A percentile compares a stretch with the other conserved stretches of the same genome.
These are phyloP conservation scores for Phaeosphaeriaceae sp. DNA, from an alignment of 2,329 filamentous ascomycete genomes.

Conservation along the genomic window DNA sequence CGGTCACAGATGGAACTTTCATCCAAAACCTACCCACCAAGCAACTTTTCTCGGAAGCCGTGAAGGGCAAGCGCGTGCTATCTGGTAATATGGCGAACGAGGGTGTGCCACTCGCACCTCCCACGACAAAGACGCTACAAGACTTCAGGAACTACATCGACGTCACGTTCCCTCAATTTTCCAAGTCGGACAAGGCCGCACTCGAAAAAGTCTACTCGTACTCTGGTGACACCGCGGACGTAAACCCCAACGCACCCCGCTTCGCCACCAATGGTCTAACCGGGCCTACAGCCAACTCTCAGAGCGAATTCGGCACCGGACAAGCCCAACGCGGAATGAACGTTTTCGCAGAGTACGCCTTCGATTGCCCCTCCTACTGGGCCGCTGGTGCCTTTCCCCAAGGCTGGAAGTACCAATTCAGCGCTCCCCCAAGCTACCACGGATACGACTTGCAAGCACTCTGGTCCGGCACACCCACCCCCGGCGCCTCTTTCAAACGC, in stretches of 20 bases:
- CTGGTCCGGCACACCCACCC: slow-evolving; percentile 31
- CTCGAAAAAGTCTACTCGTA: slow-evolving; percentile 40
- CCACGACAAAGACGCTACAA: slow-evolving; percentile 32
- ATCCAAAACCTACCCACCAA: slow-evolving; percentile 45
- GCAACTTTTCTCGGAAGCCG: slow-evolving; percentile 27
- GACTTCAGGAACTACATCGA: slow-evolving; percentile 40
- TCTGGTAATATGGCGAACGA: slow-evolving; percentile 48
- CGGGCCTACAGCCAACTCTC: slow-evolving; percentile 34
- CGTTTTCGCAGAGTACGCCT: slow-evolving; percentile 55
- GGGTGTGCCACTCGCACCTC: slow-evolving; percentile 47
- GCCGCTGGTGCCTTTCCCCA: slow-evolving; percentile 45
- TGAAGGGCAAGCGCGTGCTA: slow-evolving; percentile 38
- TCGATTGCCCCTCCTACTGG: slow-evolving; percentile 51
- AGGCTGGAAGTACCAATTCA: slow-evolving; percentile 45
- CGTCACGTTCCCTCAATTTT: slow-evolving; percentile 46
- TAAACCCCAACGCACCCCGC: slow-evolving; percentile 28
- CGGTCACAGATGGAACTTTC: slow-evolving; percentile 50
- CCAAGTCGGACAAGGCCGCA: slow-evolving; percentile 27
- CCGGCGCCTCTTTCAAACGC: slow-evolving; percentile 37
- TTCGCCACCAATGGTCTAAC: slow-evolving; percentile 34
- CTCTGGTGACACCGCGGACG: slow-evolving; percentile 28
- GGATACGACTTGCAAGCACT: slow-evolving; percentile 41
- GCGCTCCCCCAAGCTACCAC: slow-evolving; percentile 36
- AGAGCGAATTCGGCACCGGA: slow-evolving; percentile 38
- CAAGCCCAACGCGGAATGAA: slow-evolving; percentile 49